Base-by-base conservation (phyloP, 371 early-diverging fungal species). In the Mucor irregularis region DNA sequence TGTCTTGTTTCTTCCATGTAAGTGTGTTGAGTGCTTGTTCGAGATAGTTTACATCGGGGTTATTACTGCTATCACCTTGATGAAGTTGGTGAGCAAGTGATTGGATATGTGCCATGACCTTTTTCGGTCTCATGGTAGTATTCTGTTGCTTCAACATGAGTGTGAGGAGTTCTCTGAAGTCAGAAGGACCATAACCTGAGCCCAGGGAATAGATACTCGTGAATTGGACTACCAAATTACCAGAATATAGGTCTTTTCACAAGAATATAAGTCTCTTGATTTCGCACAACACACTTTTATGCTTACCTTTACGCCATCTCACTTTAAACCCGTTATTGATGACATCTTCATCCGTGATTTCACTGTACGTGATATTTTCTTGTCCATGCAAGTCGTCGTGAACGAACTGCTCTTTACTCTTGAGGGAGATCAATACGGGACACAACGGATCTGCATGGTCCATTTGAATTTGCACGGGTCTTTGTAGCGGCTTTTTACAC, bases 321-420 rank as follows among this genome's bases (percentile, higher is more conserved):
- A 51, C 55, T 7, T 31, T 19, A 25, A 76, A 73, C 11, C 76
- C 76, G 55, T 72, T 76, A 2, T 52, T 37, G 4, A 57, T 26
- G 7, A 72, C 34, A 31, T 53, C 42, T 24, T 55, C 39, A 21
- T 72, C 73, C 0, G 40, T 61, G 2, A 75, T 56, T 14, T 66
- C 60, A 19, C 35, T 49, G 24, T 46, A 70, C 1, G 44, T 28
- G 1, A 49, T 54, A 14, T 66, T 24, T 17, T 35, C 42, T 1
- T 44, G 2, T 11, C 63, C 63, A 46, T 62, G 62, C 3, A 33
- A 21, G 22, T 68, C 68, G 22, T 66, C 64, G 2, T 25, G 14
- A 0, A 70, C 35, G 11, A 46, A 26, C 5, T 31, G 10, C 19
- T 66, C 53, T 33, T 53, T 49, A 7, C 46, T 40, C 29, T 51